These are phyloP conservation scores for Penicillium diatomitis DNA, from an alignment of 495 filamentous ascomycete genomes.

Conservation along the genomic window DNA sequence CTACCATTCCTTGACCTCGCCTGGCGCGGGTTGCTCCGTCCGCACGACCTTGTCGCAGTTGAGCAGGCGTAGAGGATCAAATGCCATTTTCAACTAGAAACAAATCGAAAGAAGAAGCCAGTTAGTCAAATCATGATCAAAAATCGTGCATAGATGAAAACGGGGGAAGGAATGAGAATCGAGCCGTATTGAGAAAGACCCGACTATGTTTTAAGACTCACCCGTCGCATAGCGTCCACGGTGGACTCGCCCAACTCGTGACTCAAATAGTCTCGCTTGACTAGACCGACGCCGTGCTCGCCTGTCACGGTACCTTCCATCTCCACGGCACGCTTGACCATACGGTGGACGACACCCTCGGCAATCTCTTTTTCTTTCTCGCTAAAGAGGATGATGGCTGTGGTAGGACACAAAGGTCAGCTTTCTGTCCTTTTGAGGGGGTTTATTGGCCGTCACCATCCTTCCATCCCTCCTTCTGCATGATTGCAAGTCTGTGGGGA, in stretches of 20 bases:
- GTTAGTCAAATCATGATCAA: constrained; percentile 3
- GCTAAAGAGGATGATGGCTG: constrained; percentile 49
- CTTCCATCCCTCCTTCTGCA: too few relatives aligned
- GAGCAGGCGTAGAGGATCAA: constrained; percentile 55
- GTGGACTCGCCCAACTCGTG: constrained; percentile 47
- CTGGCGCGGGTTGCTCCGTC: constrained; percentile 28
- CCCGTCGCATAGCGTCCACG: constrained; percentile 55
- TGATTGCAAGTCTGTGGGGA: too few relatives aligned
- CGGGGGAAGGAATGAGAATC: too few relatives aligned
- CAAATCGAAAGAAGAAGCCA: background rate
- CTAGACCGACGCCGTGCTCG: constrained; percentile 54
- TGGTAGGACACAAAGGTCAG: background rate
- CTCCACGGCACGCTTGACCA: constrained; percentile 55
- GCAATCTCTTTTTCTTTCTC: constrained; percentile 42
- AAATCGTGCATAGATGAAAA: too few relatives aligned
- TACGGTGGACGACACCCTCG: constrained; percentile 45
- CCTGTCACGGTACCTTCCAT: constrained; percentile 58
- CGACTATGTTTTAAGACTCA: constrained; percentile 22
- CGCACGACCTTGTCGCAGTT: constrained; percentile 62
- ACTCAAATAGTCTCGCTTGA: constrained; percentile 51
- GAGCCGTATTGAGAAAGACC: too few relatives aligned
- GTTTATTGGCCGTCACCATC: too few relatives aligned
- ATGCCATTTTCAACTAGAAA: constrained; percentile 51
- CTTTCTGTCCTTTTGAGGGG: too few relatives aligned
- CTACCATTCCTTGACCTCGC: constrained; percentile 36